Evolutionary conservation across 305 asterid species (phyloP), one percentile per base, ranked within the genome.

Genomic region (Striga hermonthica): DNA sequence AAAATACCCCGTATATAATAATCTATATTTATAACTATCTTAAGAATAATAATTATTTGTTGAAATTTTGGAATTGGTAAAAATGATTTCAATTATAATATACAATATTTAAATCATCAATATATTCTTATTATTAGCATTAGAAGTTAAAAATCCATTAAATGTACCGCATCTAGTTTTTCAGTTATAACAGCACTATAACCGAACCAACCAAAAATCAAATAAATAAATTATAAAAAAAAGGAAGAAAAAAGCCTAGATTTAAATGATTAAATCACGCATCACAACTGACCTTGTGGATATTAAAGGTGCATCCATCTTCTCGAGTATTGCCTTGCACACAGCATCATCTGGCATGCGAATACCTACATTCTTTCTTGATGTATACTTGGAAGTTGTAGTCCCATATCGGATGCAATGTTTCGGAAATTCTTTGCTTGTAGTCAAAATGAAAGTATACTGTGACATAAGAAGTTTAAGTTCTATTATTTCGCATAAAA

Each of bases 361-460:
- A 67, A 91, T 80, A 14, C 98, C 98, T 34, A 91, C 91, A 68
- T 79, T 81, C 80, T 86, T 87, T 76, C 98, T 80, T 34, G 86
- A 74, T 52, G 82, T 81, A 62, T 79, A 86, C 79, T 85, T 91
- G 67, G 98, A 84, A 56, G 88, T 37, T 40, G 91, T 80, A 62
- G 96, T 77, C 65, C 95, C 98, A 68, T 73, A 76, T 67, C 86
- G 80, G 40, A 81, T 80, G 58, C 98, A 91, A 72, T 87, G 95
- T 74, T 82, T 91, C 62, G 97, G 97, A 69, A 91, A 77, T 69
- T 76, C 93, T 81, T 91, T 91, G 80, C 95, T 87, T 37, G 95
- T 95, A 68, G 92, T 82, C 76, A 91, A 68, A 69, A 91, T 84
- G 82, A 91, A 91, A 60, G 98, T 91, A 78, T 91, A 91, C 98